Evolutionary conservation across 768 basidiomycete genomes (phyloP), one percentile per base, ranked within the genome.

Genomic region (Serendipita vermifera): DNA sequence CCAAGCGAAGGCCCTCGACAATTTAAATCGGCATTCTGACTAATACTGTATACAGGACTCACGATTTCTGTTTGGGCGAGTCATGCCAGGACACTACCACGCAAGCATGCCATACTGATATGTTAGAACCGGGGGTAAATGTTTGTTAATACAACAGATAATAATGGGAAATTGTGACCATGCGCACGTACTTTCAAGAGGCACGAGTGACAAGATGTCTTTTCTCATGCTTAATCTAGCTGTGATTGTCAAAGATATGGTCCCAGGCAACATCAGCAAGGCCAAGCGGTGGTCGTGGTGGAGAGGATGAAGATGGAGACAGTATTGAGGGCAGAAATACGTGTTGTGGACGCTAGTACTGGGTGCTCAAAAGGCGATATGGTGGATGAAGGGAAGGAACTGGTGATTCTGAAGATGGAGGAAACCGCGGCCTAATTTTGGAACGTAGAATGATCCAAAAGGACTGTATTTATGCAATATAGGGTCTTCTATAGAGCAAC

Each of bases 301-400:
- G 92, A 94, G 71, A 94, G 91, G 64, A 97, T 96, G 92, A 97
- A 97, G 79, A 96, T 91, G 60, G 91, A 94, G 71, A 93, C 86
- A 35, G 85, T 89, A 38, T 67, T 96, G 60, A 75, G 89, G 55
- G 81, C 88, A 13, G 76, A 81, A 58, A 72, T 71, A 5, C 71
- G 76, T 33, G 92, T 90, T 3, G 71, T 81, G 3, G 82, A 93
- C 5, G 80, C 73, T 62, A 72, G 76, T 40, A 78, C 94, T 13
- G 79, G 78, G 13, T 92, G 87, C 64, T 76, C 72, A 67, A 84
- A 85, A 63, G 92, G 92, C 2, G 86, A 92, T 68, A 89, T 92
- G 81, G 90, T 94, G 0, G 85, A 87, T 61, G 90, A 94, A 64
- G 88, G 89, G 3, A 73, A 73, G 65, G 83, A 89, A 63, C 66